Evolutionary conservation across 257 asterid species (phyloP), one percentile per base, ranked within the genome.

Genomic region (Penstemon eatonii): DNA sequence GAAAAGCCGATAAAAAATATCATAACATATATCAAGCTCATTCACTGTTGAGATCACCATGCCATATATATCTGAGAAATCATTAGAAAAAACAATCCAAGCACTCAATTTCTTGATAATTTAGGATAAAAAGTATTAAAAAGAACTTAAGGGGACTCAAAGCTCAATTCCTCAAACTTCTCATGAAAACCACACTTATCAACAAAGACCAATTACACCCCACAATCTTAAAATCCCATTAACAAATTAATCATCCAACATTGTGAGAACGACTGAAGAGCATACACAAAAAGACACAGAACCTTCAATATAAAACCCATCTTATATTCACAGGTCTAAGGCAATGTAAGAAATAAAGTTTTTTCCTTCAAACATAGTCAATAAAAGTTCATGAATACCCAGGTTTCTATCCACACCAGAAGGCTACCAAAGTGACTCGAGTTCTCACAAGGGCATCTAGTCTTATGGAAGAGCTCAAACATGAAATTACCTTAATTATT

Each of bases 401-500:
- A 54, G 54, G 47, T 65, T 18, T 10, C 56, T 58, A 62, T 51
- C 25, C 33, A 33, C 43, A 68, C 37, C 53, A 65, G 33, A 74
- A 47, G 46, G 52, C 51, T 60, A 40, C 53, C 67, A 15, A 40
- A n/a, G 56, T 8, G 37, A 58, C 11, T 56, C 47, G 60, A 42
- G 45, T 60, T 60, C 66, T 50, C 53, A 60, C 52, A 42, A 40
- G 15, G 12, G 6, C 15, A 58, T 10, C 41, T 55, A 9, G 54
- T 49, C 33, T 56, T 25, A 42, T 58, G 46, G 53, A 66, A 53
- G 58, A 61, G 60, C 70, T 39, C 33, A 46, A 33, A 53, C 56
- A 38, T 49, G 10, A 6, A 50, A 60, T 62, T 80, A 90, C 99
- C 96, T 93, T 90, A 51, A 93, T 90, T 66, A 93, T 89, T 73